phyloP scores from a whole-genome alignment of 495 filamentous ascomycete genomes.

The Trichocladium uniseriatum region DNA sequence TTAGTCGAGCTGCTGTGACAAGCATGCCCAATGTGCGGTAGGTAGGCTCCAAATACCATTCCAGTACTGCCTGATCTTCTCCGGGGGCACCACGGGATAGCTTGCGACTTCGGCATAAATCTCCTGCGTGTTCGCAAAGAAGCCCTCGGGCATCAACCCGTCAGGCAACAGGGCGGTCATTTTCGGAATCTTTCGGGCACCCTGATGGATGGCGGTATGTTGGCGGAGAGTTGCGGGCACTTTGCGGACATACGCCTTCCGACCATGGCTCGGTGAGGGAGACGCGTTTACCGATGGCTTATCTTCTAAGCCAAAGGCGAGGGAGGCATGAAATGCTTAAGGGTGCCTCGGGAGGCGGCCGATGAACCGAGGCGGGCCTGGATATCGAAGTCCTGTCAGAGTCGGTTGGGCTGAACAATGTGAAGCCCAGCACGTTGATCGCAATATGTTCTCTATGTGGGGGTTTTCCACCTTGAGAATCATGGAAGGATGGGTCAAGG shows the following conservation, averaged over 20 bases:
- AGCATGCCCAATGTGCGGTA: neutral
- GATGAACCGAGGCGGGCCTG: neutral
- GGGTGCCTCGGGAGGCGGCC: neutral
- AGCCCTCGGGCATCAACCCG: constrained; percentile 29
- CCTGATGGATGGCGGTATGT: neutral
- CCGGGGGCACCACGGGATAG: constrained; percentile 37
- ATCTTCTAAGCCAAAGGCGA: too few species aligned
- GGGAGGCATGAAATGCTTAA: neutral
- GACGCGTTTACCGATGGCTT: too few species aligned
- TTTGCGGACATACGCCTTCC: neutral
- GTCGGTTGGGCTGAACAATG: neutral
- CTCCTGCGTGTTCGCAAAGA: constrained; percentile 37
- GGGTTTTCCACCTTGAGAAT: too few species aligned
- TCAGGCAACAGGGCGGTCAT: constrained; percentile 11
- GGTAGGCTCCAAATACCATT: constrained; percentile 32
- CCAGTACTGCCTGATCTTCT: constrained; percentile 42
- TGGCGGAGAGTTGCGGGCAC: neutral
- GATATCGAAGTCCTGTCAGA: neutral
- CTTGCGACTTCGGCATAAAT: constrained; percentile 40
- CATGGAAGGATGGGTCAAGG: neutral
- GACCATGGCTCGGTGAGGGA: neutral
- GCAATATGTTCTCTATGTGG: too few species aligned
- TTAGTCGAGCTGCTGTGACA: constrained; percentile 6
- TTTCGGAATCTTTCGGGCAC: neutral
- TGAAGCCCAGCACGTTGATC: too few species aligned